Base-by-base conservation (phyloP, 2,329 filamentous ascomycete genomes). In the Amylocarpus encephaloides region DNA sequence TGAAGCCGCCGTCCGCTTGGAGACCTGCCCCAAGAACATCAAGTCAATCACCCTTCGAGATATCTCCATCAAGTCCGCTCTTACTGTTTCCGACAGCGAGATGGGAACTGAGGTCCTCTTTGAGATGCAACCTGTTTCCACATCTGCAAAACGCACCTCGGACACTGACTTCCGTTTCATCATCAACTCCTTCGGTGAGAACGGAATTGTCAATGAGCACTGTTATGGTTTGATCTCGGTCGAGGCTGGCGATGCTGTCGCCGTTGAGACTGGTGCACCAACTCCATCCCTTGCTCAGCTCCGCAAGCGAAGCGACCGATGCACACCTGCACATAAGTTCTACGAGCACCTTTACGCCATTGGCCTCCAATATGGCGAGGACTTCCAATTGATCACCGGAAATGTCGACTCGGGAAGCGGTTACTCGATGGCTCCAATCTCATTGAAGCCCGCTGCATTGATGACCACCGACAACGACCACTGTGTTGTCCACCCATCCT, bases 1-100 rank as follows among this genome's bases (percentile, higher is more conserved):
- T 6, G 64, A 68, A 50, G 66, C 63, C 15, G 38, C 19, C 22
- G 33, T 46, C 19, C 44, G 35, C 12, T 11, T 46, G 9, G 19
- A 46, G 41, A 43, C 41, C n/a, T 43, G 41, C 41, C 41, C 41
- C 3, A 43, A 43, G 41, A 43, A 43, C 41, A 43, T 43, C 41
- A 43, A 43, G 41, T 30, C 41, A 32, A 43, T 43, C 41, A 30
- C 22, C 5, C 41, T 43, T 11, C 41, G 41, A 13, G 41, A 43
- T 30, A 43, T 43, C 22, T 19, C 41, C n/a, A 43, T 43, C 41
- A 43, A 43, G 22, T 43, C 41, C n/a, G 41, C 41, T 43, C 41
- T 43, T 32, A 43, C 41, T n/a, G 41, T 43, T n/a, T 43, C 41
- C n/a, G 41, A 43, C 22, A 43, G 41, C 15, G 41, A 43, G 41